Evolutionary conservation across 352 stramenopile species (phyloP), one percentile per base, ranked within the genome.

Genomic region (Globisporangium heterothallicum): DNA sequence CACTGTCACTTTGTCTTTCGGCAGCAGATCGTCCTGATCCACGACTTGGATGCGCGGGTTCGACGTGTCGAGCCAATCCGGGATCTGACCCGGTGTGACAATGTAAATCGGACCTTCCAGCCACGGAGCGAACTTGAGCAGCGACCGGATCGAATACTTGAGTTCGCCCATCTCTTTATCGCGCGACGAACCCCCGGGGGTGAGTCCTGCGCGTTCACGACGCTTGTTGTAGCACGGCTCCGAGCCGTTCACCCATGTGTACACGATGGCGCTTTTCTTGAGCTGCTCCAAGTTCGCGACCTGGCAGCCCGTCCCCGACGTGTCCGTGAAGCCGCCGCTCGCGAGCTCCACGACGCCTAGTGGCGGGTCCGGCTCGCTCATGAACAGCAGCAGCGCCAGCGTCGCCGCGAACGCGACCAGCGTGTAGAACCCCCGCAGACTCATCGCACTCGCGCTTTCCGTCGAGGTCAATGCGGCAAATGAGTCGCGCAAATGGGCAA

Each of bases 161-260:
- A 93, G 77, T 53, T 93, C 82, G 19, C 78, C 82, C 68, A 93
- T 91, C 61, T 93, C 82, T 55, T 88, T 88, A 53, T 91, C 81
- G 13, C 81, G 61, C 8, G 77, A 88, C 13, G 75, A 81, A 0
- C 80, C 80, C n/a, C 78, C 79, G 0, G 64, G 72, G 1, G 74
- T 59, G 21, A 88, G 61, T 16, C 75, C 77, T 1, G 73, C 78
- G 19, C 63, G 63, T 43, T 71, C 52, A 9, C 82, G 70, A 1
- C 78, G 69, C 24, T 68, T 64, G 48, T 88, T 87, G 69, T 93
- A 93, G 68, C 79, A 91, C 26, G 35, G 63, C 59, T 93, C 78
- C 2, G 75, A 88, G 49, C 80, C 80, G 56, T 93, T 93, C 27
- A 93, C 79, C 82, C 82, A 93, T 47, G 82, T 93, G 68, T 93